Base-by-base conservation (phyloP, 345 rosid genomes). In the Aquilaria sinensis region DNA sequence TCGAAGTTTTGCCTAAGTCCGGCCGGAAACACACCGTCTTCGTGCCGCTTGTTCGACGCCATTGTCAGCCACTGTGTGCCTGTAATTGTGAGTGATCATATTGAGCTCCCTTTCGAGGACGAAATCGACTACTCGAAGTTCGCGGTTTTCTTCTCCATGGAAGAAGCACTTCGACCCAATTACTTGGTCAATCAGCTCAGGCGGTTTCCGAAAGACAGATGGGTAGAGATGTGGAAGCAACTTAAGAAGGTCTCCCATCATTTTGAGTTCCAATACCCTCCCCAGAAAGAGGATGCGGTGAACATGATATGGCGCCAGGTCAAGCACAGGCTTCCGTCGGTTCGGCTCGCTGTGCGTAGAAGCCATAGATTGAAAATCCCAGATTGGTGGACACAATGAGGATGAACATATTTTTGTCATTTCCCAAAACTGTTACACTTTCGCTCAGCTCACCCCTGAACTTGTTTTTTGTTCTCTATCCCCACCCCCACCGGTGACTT, bases 11-110 rank as follows among this genome's bases (percentile, higher is more conserved):
- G 96, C 67, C 77, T 89, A 30, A 75, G 81, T 77, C 92, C 89
- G 46, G 92, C 88, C 5, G 95, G 96, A 58, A 94, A 89, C 58
- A 87, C 96, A 9, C 96, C 96, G 43, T 85, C 96, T 29, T 87
- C 96, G 16, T 87, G 89, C 75, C 83, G 96, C n/a, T 67, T 86
- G 43, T 89, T 86, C 48, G 94, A 86, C 50, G 96, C 96, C 29
- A 83, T 86, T 54, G 89, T 81, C 57, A 87, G 91, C 70, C 91
- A 85, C 75, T 87, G 96, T 70, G 70, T 87, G 47, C 94, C 96
- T 0, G 88, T 86, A 48, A 78, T 89, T 55, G 80, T 86, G 68
- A 86, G 96, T 29, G 86, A 89, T 74, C 76, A 69, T 57, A 80
- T 89, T 2, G 94, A 89, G 77, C 83, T 89, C 10, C 91, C 96